Conservation (phyloP, 2,329 filamentous ascomycete genomes). For the Cryphonectria nitschkei region DNA sequence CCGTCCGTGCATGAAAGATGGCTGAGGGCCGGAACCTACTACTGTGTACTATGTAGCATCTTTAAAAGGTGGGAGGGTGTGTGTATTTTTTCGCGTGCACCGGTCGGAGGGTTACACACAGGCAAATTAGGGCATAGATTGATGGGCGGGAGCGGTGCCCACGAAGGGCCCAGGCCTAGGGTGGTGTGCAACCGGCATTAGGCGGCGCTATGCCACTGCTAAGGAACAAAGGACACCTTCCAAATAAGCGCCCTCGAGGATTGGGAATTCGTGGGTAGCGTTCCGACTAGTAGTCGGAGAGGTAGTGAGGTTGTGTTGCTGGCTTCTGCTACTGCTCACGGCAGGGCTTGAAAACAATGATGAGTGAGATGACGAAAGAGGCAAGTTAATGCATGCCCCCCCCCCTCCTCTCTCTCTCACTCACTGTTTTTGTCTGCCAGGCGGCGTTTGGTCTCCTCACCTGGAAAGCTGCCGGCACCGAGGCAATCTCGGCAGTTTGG, state of each 20-base stretch:
- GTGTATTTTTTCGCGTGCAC: neutral
- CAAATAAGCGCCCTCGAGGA: constrained; percentile 18
- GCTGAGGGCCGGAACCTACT: constrained; percentile 1
- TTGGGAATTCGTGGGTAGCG: constrained; percentile 7
- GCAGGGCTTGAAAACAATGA: constrained; percentile 11
- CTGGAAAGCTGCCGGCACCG: neutral
- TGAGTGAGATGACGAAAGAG: constrained; percentile 18
- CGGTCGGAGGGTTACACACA: neutral
- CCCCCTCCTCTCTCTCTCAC: too few species aligned
- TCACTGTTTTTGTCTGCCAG: neutral
- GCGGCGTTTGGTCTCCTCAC: neutral
- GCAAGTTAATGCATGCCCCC: neutral
- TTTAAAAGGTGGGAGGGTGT: too few species aligned
- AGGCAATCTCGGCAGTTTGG: neutral
- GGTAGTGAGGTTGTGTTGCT: neutral
- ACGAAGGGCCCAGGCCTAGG: neutral
- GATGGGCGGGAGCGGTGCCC: constrained; percentile 1
- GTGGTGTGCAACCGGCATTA: constrained; percentile 15
- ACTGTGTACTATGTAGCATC: neutral
- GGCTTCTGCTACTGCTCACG: constrained; percentile 10
- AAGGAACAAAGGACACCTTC: constrained; percentile 21
- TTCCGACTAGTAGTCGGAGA: constrained; percentile 5
- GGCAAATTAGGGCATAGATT: constrained; percentile 1
- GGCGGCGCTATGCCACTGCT: constrained; percentile 5
- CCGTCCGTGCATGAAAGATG: constrained; percentile 21